These are phyloP conservation scores for Eimeria necatrix DNA, from an alignment of 169 alveolate genomes.

Conservation along the genomic window DNA sequence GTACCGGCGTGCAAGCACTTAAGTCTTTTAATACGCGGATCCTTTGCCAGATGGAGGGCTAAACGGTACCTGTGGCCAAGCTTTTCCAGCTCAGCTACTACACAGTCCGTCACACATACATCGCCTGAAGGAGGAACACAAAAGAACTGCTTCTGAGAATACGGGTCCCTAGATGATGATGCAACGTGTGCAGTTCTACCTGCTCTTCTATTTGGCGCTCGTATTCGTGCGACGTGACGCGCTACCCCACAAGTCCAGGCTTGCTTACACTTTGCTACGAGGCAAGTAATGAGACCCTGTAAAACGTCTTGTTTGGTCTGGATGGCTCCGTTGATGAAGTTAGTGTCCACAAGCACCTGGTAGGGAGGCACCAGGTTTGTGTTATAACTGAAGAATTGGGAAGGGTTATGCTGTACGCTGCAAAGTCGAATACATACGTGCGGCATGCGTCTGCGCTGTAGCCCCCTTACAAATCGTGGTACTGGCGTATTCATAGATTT, in stretches of 20 bases:
- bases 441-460: not conserved
- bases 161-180: not conserved
- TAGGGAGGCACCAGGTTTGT: conserved; percentile 86
- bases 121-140: conserved; percentile 80
- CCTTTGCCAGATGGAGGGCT: conserved; percentile 97
- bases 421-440: not conserved
- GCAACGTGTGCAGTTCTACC: no score
- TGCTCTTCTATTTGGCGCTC: not conserved
- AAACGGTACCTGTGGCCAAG: conserved; percentile 98
- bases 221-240: no score
- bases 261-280: conserved; percentile 96
- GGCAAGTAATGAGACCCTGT: conserved; percentile 97
- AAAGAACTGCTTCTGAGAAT: not conserved
- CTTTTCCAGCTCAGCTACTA: conserved; percentile 99
- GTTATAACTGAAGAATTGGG: conserved; percentile 85
- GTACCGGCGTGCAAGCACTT: conserved; percentile 98
- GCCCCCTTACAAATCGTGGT: not conserved
- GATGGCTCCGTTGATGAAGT: conserved; percentile 98
- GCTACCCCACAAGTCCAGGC: not conserved
- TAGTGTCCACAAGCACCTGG: conserved; percentile 97
- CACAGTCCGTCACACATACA: conserved; percentile 99
- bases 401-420: conserved; percentile 80
- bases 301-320: conserved; percentile 98
- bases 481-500: no score
- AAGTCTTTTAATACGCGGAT: conserved; percentile 96